Evolutionary conservation across 2,329 filamentous ascomycete genomes (phyloP), one percentile per base, ranked within the genome.

Genomic region (Scleromitrula shiraiana): DNA sequence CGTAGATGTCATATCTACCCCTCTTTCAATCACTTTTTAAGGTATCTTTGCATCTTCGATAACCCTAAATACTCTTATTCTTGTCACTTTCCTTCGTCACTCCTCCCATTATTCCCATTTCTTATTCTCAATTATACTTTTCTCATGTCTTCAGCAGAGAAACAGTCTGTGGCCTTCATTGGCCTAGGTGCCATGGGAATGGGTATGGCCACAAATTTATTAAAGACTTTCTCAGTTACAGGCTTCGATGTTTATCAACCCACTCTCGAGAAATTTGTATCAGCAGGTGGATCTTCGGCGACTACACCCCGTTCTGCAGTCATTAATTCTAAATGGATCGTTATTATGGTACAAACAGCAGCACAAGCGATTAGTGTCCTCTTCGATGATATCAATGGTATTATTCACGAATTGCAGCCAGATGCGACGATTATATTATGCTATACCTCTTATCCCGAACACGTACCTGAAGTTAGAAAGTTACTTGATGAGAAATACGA

Each of bases 171-270:
- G 26, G 56, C 56, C 38, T 59, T 59, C 40, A 48, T 59, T 2
- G 85, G 85, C 70, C 80, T 89, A 3, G 85, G 85, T 49, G 84
- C 84, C 66, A 88, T 88, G 85, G 85, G 85, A 62, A 85, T 87
- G 64, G 85, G 85, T 62, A 88, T 89, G 84, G 85, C 85, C 54
- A 85, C 78, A 51, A 76, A 88, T 62, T 76, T 89, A 38, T 70
- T 88, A 58, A 78, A 80, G 56, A 68, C 76, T 54, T 85, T 83
- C 64, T 52, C 68, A 22, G 83, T 88, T 20, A 82, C 77, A 19
- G 84, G 84, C 48, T 88, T 80, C 62, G 85, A 89, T 60, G 76
- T 88, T 33, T 87, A 77, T 68, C 69, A 70, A 2, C 80, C 82
- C 5, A 80, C 82, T 0, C 73, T 88, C 27, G 76, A 83, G 47